Conservation (phyloP, 345 rosid species). For the Cardiospermum halicacabum region DNA sequence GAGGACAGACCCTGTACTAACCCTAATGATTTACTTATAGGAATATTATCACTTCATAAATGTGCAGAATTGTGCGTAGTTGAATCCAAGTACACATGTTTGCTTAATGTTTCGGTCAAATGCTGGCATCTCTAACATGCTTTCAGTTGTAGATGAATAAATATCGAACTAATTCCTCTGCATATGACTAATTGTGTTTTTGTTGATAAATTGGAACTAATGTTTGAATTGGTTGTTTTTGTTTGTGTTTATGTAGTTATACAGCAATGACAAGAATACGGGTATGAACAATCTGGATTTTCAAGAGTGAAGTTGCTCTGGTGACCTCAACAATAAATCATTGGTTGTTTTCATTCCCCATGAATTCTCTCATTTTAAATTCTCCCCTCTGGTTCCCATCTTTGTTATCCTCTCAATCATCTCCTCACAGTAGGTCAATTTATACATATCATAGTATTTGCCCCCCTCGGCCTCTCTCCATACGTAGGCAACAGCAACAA, state of each 20-base stretch:
- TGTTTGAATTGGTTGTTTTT: no score
- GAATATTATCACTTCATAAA: no score
- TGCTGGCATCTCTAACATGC: neutral
- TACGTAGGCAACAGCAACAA: constrained; percentile 17
- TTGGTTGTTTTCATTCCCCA: constrained; percentile 18
- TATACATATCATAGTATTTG: neutral
- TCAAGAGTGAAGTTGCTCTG: neutral
- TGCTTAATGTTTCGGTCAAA: neutral
- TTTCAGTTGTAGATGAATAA: neutral
- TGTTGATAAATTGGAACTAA: no score
- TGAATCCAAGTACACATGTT: neutral
- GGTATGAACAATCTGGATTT: neutral
- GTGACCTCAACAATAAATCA: neutral
- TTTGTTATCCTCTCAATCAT: constrained; percentile 8
- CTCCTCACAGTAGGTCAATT: constrained; percentile 9
- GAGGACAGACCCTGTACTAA: neutral
- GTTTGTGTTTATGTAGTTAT: neutral
- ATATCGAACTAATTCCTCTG: neutral
- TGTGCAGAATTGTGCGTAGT: no score
- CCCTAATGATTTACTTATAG: no score
- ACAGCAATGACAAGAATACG: neutral
- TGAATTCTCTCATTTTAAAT: constrained; percentile 34
- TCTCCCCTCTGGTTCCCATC: constrained; percentile 20
- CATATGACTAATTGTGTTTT: neutral
- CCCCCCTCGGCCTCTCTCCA: constrained; percentile 14